Evolutionary conservation across 192 early-diverging fungal genomes (phyloP), one percentile per base, ranked within the genome.

Genomic region (Mortierella hygrophila): DNA sequence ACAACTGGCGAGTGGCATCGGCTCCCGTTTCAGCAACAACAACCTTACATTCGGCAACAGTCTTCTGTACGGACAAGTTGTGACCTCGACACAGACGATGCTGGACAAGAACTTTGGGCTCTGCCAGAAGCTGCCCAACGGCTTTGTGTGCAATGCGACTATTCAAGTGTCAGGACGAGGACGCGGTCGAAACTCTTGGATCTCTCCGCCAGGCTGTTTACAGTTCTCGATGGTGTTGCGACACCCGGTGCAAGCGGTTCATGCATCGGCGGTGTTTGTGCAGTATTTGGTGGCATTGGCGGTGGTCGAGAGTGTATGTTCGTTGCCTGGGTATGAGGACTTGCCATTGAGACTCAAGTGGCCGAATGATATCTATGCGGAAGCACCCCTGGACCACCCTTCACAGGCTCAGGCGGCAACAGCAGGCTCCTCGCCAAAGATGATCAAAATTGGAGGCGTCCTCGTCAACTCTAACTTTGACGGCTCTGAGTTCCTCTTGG

Each of bases 331-430:
- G 2, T 97, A 96, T 84, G 95, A 95, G 77, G 84, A 94, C n/a
- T 77, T 99, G 41, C 96, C 97, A 0, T 87, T 99, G 72, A 91
- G 93, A 42, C 88, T 99, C 60, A 99, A 99, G 88, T 99, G 98
- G 98, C 98, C 98, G 52, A 99, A 99, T 77, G 98, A 99, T 81
- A 92, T 99, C 21, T 99, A 99, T 88, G 96, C 92, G 0, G 85
- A 93, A 78, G 81, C 90, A 13, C 85, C 89, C 1, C 37, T 86
- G 44, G 75, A 80, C 18, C 18, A 85, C 35, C 70, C 76, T 6
- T 60, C 63, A 35, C 86, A 88, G 38, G 88, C 89, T 40, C 57
- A 65, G 7, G 57, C 47, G 37, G 69, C 18, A 35, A 29, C 41
- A 11, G 23, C 40, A 41, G 72, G 35, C 40, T 37, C 74, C 0